Percentiles rank a stretch among this genome's conserved stretches.
Evolutionary conservation across 1,139 yeast species (phyloP).

Genomic region (Maudiozyma humilis): DNA sequence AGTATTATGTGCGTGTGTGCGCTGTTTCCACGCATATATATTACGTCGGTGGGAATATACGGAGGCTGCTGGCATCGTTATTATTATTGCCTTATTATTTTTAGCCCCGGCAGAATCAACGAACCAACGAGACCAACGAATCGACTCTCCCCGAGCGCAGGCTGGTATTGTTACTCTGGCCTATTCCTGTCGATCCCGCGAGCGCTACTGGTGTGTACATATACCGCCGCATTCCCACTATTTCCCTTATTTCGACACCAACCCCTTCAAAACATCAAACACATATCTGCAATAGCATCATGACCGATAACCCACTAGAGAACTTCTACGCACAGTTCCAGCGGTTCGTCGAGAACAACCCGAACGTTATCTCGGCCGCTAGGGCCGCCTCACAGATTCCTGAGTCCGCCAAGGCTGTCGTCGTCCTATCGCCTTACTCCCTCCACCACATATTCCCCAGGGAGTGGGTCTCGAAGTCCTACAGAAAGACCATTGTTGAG

Average conservation of each 20-base stretch:
- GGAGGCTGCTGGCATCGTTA: no score
- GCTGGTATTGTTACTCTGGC: no score
- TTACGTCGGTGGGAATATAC: no score
- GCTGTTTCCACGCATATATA: not conserved
- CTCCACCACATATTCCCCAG: slow-evolving; percentile 67
- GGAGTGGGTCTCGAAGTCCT: slow-evolving; percentile 65
- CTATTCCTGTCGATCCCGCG: no score
- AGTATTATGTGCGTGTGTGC: not conserved
- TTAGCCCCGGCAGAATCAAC: no score
- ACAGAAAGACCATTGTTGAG: slow-evolving; percentile 66
- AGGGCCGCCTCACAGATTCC: slow-evolving; percentile 39
- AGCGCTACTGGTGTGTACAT: no score
- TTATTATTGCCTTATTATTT: not conserved
- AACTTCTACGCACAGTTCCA: slow-evolving; percentile 39
- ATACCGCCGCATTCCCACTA: no score
- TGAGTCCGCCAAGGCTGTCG: slow-evolving; percentile 43
- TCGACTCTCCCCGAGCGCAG: no score
- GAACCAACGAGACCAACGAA: no score
- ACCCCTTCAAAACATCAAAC: no score
- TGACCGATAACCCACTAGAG: slow-evolving; percentile 28
- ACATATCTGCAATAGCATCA: slow-evolving; percentile 6
- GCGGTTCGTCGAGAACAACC: slow-evolving; percentile 45
- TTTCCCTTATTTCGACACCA: no score
- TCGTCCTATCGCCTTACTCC: slow-evolving; percentile 52
- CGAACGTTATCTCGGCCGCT: slow-evolving; percentile 43